Evolutionary conservation across 2,329 filamentous ascomycete genomes (phyloP).

Genomic region (Penicillium sp.): DNA sequence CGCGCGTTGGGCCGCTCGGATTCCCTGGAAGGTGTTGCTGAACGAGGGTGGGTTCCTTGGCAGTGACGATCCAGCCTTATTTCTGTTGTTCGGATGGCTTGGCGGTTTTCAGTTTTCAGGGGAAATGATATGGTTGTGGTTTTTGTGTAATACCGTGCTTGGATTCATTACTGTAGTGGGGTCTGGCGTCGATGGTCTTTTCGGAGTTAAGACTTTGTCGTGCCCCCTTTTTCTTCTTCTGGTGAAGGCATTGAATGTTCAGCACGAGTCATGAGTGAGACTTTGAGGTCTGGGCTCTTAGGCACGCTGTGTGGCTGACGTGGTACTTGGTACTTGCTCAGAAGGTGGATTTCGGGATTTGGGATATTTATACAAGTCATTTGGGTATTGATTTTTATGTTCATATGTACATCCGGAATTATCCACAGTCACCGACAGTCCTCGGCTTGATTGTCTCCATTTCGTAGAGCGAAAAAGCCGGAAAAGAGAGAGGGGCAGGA

Average conservation of each 20-base stretch:
- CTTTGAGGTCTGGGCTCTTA: not conserved
- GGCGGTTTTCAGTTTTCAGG: not conserved
- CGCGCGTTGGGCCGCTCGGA: not conserved
- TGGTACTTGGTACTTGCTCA: not conserved
- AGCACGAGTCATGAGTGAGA: not conserved
- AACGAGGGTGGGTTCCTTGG: not conserved
- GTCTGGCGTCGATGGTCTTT: not conserved
- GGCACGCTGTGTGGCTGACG: not conserved
- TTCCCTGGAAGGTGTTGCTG: not conserved
- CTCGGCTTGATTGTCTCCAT: not conserved
- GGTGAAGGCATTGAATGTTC: not conserved
- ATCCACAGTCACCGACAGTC: not conserved
- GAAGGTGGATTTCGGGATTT: not conserved
- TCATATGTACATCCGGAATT: constrained; percentile 7
- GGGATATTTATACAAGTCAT: not conserved
- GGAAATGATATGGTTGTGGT: not conserved
- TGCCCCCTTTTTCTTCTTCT: not conserved
- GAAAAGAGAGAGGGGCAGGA: not conserved
- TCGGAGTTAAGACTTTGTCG: not conserved
- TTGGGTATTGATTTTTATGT: constrained; percentile 4
- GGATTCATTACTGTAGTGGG: not conserved
- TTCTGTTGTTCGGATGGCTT: not conserved
- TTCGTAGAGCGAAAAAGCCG: not conserved
- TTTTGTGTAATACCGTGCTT: not conserved
- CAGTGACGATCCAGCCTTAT: constrained; percentile 1